phyloP scores from a whole-genome alignment of 169 alveolate species.

The Plasmodium cynomolgi region DNA sequence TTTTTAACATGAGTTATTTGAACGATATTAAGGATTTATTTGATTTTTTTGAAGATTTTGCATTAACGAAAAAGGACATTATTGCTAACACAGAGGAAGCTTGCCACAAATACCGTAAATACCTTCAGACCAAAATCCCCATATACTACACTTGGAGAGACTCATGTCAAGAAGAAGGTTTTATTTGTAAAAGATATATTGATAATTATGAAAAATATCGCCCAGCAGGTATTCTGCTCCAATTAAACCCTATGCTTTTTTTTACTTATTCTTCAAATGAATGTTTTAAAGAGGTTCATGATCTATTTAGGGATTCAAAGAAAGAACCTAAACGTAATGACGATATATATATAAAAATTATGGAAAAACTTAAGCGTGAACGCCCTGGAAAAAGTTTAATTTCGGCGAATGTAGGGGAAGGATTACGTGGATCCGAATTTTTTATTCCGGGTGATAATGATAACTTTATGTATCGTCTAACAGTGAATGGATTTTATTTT shows the following conservation, averaged over 20 bases:
- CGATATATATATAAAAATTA: no score
- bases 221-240: background rate
- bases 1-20: background rate
- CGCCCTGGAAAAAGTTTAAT: background rate
- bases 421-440: background rate
- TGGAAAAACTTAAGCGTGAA: background rate
- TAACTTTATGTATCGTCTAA: background rate
- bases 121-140: background rate
- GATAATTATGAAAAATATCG: background rate
- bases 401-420: background rate
- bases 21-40: background rate
- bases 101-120: background rate
- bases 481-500: background rate
- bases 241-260: background rate
- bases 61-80: background rate
- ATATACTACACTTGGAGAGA: background rate
- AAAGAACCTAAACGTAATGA: background rate
- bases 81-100: background rate
- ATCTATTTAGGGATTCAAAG: background rate
- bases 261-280: background rate
- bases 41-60: background rate
- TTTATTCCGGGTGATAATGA: background rate
- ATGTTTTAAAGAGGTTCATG: background rate
- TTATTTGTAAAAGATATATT: background rate
- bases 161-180: background rate